Conservation (phyloP, 768 basidiomycete genomes). For the Calocera cornea region DNA sequence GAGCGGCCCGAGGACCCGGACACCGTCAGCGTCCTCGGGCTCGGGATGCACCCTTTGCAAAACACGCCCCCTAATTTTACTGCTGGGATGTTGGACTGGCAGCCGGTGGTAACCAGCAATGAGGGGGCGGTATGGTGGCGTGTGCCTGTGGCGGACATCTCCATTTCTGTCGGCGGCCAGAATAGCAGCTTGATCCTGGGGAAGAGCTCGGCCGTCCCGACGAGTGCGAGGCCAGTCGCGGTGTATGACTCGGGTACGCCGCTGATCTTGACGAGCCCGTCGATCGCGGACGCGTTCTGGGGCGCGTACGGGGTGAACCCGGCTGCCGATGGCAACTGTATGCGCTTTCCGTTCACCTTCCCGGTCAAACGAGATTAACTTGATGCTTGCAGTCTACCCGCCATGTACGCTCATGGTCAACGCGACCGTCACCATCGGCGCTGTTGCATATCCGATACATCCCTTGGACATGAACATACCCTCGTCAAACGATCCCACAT, state of each 20-base stretch:
- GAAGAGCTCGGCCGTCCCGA: slow-evolving; percentile 20
- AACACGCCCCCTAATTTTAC: slow-evolving; percentile 29
- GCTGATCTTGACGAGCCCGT: slow-evolving; percentile 44
- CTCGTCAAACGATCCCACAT: slow-evolving; percentile 27
- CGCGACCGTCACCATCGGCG: slow-evolving; percentile 50
- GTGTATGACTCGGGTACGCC: slow-evolving; percentile 65
- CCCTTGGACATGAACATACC: slow-evolving; percentile 53
- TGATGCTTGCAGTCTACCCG: slow-evolving; percentile 44
- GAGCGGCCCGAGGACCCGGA: slow-evolving; percentile 48
- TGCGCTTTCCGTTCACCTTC: slow-evolving; percentile 19
- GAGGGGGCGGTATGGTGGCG: slow-evolving; percentile 50
- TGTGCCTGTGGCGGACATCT: slow-evolving; percentile 40
- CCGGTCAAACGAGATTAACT: neutral
- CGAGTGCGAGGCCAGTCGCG: slow-evolving; percentile 38
- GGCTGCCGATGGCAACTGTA: slow-evolving; percentile 48
- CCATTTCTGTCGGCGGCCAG: slow-evolving; percentile 42
- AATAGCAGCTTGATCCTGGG: slow-evolving; percentile 31
- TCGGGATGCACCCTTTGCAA: slow-evolving; percentile 52
- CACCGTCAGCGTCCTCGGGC: slow-evolving; percentile 48
- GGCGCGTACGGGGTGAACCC: slow-evolving; percentile 55
- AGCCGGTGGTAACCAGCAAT: slow-evolving; percentile 36
- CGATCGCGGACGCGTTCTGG: slow-evolving; percentile 61
- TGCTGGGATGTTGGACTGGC: slow-evolving; percentile 6
- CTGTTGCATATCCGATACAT: slow-evolving; percentile 42
- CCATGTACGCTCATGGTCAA: slow-evolving; percentile 60